These are phyloP conservation scores for Aspergillus transmontanensis DNA, from an alignment of 2,329 filamentous ascomycete species.

Conservation along the genomic window DNA sequence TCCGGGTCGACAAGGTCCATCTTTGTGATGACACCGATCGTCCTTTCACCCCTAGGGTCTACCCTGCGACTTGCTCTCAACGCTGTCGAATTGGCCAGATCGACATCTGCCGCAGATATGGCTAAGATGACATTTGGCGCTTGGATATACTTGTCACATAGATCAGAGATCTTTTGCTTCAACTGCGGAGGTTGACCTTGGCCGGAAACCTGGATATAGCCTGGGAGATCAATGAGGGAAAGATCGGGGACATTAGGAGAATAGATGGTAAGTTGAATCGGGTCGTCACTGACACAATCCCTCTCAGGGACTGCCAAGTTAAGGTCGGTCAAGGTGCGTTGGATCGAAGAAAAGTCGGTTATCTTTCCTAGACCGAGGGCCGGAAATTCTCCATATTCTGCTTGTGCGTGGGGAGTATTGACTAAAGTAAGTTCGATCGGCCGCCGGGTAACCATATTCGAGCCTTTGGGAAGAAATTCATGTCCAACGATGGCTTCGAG, in stretches of 20 bases:
- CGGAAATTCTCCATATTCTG: conserved; percentile 95
- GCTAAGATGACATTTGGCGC: conserved; percentile 94
- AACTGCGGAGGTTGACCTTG: conserved; percentile 87
- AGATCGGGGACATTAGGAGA: conserved; percentile 94
- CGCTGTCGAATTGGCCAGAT: conserved; percentile 93
- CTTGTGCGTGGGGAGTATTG: conserved; percentile 83
- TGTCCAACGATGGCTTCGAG: conserved; percentile 96
- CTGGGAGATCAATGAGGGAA: conserved; percentile 92
- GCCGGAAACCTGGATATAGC: conserved; percentile 94
- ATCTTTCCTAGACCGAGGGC: conserved; percentile 87
- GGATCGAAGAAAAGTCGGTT: conserved; percentile 80
- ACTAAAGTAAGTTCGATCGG: conserved; percentile 95
- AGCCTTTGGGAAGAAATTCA: conserved; percentile 96
- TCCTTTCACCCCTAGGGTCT: conserved; percentile 90
- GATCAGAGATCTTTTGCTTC: conserved; percentile 92
- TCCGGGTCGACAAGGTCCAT: conserved; percentile 93
- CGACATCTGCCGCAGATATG: conserved; percentile 96
- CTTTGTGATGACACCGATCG: conserved; percentile 98
- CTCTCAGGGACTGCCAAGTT: conserved; percentile 89
- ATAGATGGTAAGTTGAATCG: conserved; percentile 92
- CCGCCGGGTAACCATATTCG: conserved; percentile 95
- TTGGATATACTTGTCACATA: conserved; percentile 98
- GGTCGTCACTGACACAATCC: conserved; percentile 94
- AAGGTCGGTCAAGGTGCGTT: conserved; percentile 89
- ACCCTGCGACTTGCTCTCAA: conserved; percentile 86